Evolutionary conservation across 2,329 filamentous ascomycete genomes (phyloP).

Genomic region (Aspergillus fumigatiaffinis): DNA sequence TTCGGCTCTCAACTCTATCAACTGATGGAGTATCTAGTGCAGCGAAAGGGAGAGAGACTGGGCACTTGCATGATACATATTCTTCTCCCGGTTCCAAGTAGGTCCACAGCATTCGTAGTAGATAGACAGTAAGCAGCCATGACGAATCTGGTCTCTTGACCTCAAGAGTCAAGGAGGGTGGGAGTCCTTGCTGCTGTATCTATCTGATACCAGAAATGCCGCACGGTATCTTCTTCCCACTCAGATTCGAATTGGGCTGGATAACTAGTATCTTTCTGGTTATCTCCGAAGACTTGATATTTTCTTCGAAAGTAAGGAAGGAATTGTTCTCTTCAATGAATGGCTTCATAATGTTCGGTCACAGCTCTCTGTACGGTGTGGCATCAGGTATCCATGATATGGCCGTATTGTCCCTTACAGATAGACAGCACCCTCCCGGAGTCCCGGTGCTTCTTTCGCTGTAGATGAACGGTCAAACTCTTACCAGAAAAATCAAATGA

Average conservation of each 20-base stretch:
- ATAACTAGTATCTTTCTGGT: background rate
- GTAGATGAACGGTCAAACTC: background rate
- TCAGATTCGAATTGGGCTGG: background rate
- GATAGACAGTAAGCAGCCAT: background rate
- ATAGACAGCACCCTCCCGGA: background rate
- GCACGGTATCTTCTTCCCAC: background rate
- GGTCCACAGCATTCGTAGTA: background rate
- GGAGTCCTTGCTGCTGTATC: background rate
- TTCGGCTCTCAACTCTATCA: background rate
- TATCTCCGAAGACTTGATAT: background rate
- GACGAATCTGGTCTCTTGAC: background rate
- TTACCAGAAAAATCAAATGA: background rate
- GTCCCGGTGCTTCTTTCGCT: background rate
- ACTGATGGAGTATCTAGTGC: background rate
- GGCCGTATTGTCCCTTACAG: background rate
- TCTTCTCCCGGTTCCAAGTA: background rate
- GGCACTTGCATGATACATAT: background rate
- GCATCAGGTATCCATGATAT: background rate
- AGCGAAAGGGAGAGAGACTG: background rate
- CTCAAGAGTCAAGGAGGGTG: background rate
- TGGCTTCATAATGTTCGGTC: background rate
- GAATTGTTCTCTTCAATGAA: background rate
- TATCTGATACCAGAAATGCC: background rate
- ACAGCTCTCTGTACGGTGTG: background rate
- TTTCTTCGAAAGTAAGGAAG: background rate